Percentiles rank a stretch among this genome's conserved stretches.
Conservation (phyloP, 371 early-diverging fungal genomes). For the Syncephalastrum monosporum region DNA sequence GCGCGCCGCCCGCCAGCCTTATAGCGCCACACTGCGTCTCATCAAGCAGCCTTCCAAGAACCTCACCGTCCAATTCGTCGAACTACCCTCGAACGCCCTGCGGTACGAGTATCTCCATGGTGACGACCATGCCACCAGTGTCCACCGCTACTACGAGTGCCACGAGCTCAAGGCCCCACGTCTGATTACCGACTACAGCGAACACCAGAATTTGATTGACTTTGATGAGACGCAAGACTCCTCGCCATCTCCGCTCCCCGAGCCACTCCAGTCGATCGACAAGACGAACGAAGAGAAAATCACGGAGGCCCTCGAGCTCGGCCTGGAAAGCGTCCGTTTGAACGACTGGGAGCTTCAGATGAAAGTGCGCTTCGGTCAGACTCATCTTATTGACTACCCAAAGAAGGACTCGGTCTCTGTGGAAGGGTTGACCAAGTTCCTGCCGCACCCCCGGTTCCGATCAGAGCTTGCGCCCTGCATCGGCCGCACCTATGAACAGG, state of each 20-base stretch:
- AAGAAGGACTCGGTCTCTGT: neutral
- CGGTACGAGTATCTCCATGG: no score
- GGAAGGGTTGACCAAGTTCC: conserved; percentile 13
- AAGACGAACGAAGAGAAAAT: conserved; percentile 22
- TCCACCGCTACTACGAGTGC: no score
- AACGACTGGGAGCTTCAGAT: conserved; percentile 40
- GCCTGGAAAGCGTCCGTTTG: conserved; percentile 40
- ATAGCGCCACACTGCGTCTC: conserved; percentile 9
- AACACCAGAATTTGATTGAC: conserved; percentile 17
- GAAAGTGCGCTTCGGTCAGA: conserved; percentile 44
- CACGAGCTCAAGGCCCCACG: no score
- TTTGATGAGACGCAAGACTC: conserved; percentile 15
- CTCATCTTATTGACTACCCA: conserved; percentile 17
- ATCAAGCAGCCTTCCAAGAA: conserved; percentile 30
- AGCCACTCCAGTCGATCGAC: conserved; percentile 12
- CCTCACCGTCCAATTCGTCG: conserved; percentile 13
- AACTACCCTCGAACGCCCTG: conserved; percentile 13
- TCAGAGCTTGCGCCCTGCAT: conserved; percentile 27
- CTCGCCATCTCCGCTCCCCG: conserved; percentile 8
- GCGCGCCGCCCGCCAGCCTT: conserved; percentile 20
- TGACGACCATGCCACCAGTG: no score
- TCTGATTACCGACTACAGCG: no score
- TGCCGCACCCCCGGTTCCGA: conserved; percentile 14
- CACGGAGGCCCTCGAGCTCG: conserved; percentile 17
- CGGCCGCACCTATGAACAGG: conserved; percentile 9